Conservation (phyloP, 2,329 filamentous ascomycete genomes). For the Acrocalymma vagum region DNA sequence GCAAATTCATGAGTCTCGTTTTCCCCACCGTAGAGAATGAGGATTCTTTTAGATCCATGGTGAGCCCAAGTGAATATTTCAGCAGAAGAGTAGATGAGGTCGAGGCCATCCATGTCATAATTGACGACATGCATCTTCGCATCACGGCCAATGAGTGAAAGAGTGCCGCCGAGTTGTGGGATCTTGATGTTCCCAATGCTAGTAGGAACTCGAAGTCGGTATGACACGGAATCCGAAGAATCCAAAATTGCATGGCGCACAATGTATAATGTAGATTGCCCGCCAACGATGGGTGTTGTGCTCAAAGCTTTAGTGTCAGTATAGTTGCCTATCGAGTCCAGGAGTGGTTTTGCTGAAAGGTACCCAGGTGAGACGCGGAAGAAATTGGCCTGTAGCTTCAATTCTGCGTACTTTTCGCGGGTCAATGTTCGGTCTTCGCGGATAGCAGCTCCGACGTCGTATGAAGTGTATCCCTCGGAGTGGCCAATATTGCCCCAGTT, state of each 20-base stretch:
- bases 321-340: constrained; percentile 64
- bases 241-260: constrained; percentile 57
- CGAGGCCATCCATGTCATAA: constrained; percentile 58
- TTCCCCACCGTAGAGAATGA: constrained; percentile 60
- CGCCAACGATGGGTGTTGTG: no score
- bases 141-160: constrained; percentile 61
- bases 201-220: no score
- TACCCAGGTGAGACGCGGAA: constrained; percentile 62
- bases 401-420: constrained; percentile 62
- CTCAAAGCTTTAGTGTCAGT: constrained; percentile 59
- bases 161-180: no score
- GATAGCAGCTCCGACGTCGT: constrained; percentile 60
- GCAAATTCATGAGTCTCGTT: constrained; percentile 59
- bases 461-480: constrained; percentile 54
- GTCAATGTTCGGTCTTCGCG: constrained; percentile 64
- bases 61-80: constrained; percentile 61
- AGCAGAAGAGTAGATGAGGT: constrained; percentile 60
- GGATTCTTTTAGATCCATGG: constrained; percentile 57
- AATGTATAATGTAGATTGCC: constrained; percentile 63
- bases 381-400: constrained; percentile 64
- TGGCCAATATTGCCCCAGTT: constrained; percentile 61
- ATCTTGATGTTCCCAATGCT: constrained; percentile 54
- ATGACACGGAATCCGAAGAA: constrained; percentile 57
- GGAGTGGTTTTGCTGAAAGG: no score
- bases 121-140: constrained; percentile 65